A percentile compares a stretch with the other conserved stretches of the same genome.
phyloP scores from a whole-genome alignment of 2,329 filamentous ascomycete genomes.

The Colletotrichum echinochloae region DNA sequence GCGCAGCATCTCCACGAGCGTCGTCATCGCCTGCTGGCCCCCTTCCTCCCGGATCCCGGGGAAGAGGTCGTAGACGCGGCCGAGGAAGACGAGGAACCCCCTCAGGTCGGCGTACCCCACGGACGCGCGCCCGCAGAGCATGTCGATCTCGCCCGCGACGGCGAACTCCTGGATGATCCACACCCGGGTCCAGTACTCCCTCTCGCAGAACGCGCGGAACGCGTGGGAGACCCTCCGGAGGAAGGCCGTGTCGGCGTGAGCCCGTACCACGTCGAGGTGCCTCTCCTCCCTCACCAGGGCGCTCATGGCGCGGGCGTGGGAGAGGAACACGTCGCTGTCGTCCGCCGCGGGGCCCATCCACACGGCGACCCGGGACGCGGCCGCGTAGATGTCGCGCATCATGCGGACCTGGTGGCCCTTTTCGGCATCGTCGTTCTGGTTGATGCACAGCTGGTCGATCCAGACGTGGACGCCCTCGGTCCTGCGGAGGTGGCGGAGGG shows the following conservation, averaged over 20 bases:
- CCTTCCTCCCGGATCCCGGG: neutral
- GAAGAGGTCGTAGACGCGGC: neutral
- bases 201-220: conserved; percentile 45
- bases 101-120: conserved; percentile 14
- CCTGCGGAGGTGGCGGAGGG: conserved; percentile 19
- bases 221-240: conserved; percentile 29
- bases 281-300: neutral
- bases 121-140: conserved; percentile 44
- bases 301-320: neutral
- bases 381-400: conserved; percentile 26
- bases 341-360: conserved; percentile 18
- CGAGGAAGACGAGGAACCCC: conserved; percentile 4
- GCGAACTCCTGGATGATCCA: conserved; percentile 50
- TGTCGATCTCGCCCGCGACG: conserved; percentile 43
- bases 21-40: neutral
- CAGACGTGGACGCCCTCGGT: conserved; percentile 10
- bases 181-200: conserved; percentile 51
- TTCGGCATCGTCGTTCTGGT: conserved; percentile 23
- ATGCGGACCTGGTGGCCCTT: conserved; percentile 29
- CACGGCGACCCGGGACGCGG: conserved; percentile 20
- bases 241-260: neutral
- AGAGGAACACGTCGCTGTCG: conserved; percentile 4
- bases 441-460: conserved; percentile 30
- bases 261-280: conserved; percentile 3
- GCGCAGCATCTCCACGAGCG: conserved; percentile 5